Evolutionary conservation across 2,329 filamentous ascomycete genomes (phyloP).

Genomic region (Exophiala aquamarina): DNA sequence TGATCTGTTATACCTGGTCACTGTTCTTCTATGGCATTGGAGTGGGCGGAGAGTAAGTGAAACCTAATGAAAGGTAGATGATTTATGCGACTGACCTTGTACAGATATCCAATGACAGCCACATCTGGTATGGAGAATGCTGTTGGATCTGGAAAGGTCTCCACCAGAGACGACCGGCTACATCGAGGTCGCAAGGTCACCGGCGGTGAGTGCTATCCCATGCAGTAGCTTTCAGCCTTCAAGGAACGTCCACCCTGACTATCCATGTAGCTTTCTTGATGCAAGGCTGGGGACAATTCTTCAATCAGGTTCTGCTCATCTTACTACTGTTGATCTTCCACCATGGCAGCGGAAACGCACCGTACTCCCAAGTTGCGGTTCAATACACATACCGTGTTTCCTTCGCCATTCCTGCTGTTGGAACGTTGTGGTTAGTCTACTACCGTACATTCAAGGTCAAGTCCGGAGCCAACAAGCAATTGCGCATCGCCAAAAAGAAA

Average conservation of each 20-base stretch:
- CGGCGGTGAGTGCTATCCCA: conserved; percentile 42
- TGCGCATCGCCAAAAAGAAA: conserved; percentile 81
- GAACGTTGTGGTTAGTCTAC: conserved; percentile 93
- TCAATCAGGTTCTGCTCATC: conserved; percentile 90
- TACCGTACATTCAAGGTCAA: conserved; percentile 96
- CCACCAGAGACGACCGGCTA: conserved; percentile 87
- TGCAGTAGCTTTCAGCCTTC: too few species aligned
- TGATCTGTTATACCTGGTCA: conserved; percentile 94
- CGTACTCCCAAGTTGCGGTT: conserved; percentile 73
- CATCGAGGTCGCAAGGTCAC: conserved; percentile 96
- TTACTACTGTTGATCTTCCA: conserved; percentile 86
- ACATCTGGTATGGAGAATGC: conserved; percentile 93
- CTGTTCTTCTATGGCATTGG: conserved; percentile 83
- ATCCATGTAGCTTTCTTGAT: conserved; percentile 74
- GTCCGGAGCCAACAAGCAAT: conserved; percentile 72
- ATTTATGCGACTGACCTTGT: conserved; percentile 58
- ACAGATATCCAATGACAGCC: conserved; percentile 95
- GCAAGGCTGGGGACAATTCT: conserved; percentile 97
- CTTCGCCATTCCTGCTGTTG: conserved; percentile 86
- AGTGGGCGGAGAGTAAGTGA: conserved; percentile 55
- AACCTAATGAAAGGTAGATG: conserved; percentile 76
- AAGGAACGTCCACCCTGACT: too few species aligned
- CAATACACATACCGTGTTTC: conserved; percentile 93
- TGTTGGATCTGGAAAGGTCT: conserved; percentile 80
- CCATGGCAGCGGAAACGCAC: conserved; percentile 70